These are phyloP conservation scores for Tolypocladium endophyticum DNA, from an alignment of 2,329 filamentous ascomycete genomes.

Conservation along the genomic window DNA sequence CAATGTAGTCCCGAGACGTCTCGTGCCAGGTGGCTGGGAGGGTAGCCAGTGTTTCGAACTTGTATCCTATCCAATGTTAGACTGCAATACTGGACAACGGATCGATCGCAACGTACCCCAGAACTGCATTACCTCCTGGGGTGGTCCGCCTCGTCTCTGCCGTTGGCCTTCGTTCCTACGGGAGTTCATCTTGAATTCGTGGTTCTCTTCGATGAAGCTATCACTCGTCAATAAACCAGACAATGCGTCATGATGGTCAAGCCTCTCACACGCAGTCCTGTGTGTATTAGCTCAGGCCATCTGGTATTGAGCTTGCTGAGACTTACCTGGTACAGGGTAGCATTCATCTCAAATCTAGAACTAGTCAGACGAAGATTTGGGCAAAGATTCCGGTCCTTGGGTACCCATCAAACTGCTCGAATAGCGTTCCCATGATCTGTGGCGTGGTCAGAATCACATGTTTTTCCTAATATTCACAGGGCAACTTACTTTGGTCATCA, in stretches of 20 bases:
- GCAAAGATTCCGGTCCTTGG: background rate
- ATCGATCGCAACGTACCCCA: constrained; percentile 53
- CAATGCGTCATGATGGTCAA: no score
- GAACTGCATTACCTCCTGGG: constrained; percentile 78
- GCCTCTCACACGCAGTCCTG: constrained; percentile 40
- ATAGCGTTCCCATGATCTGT: constrained; percentile 78
- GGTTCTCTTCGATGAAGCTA: constrained; percentile 90
- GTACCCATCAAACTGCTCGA: constrained; percentile 70
- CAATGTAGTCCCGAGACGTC: constrained; percentile 66
- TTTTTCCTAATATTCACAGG: background rate
- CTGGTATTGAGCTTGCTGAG: constrained; percentile 5
- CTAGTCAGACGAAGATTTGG: constrained; percentile 7
- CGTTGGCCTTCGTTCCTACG: constrained; percentile 41
- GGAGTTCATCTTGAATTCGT: constrained; percentile 57
- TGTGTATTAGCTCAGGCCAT: constrained; percentile 9
- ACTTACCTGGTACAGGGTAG: constrained; percentile 76
- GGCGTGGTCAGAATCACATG: background rate
- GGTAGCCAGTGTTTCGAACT: constrained; percentile 82
- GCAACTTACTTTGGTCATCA: constrained; percentile 82
- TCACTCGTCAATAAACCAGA: background rate
- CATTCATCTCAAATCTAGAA: constrained; percentile 86
- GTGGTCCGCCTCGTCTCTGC: constrained; percentile 25
- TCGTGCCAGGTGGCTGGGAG: constrained; percentile 66
- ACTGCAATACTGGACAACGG: background rate
- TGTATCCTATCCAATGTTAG: constrained; percentile 57